Conservation (phyloP, 2,329 filamentous ascomycete species). For the Talaromyces atroroseus region DNA sequence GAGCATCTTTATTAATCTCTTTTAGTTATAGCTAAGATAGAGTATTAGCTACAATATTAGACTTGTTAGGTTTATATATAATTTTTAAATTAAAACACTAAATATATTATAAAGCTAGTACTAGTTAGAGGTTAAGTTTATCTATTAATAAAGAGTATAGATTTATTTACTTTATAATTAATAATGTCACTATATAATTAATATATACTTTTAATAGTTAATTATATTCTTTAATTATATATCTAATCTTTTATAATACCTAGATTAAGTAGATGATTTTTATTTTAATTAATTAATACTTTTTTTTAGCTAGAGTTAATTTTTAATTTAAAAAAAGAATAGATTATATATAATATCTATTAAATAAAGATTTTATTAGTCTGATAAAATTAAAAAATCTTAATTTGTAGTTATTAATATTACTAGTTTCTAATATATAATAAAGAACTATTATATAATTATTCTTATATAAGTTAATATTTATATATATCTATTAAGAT, state of each 20-base stretch:
- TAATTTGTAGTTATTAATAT: not conserved
- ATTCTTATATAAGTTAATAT: not conserved
- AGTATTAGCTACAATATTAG: not conserved
- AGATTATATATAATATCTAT: not conserved
- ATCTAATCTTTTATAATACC: not conserved
- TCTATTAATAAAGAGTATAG: not conserved
- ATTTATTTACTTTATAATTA: not conserved
- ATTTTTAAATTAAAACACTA: not conserved
- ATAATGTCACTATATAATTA: too few relatives aligned
- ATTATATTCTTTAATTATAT: not conserved
- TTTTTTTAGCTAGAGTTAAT: not conserved
- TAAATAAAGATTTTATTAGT: too few relatives aligned
- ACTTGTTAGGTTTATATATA: not conserved
- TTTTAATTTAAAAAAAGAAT: not conserved
- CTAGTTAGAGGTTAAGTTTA: not conserved
- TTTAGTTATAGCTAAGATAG: too few relatives aligned
- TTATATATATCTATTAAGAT: not conserved
- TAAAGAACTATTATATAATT: not conserved
- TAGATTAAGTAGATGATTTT: not conserved
- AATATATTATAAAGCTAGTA: not conserved
- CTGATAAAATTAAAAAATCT: not conserved
- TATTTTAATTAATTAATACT: not conserved
- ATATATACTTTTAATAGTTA: not conserved
- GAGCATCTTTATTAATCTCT: too few relatives aligned
- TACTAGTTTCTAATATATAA: not conserved